Conservation (phyloP, 768 basidiomycete genomes). For the Wakefieldia striispora region DNA sequence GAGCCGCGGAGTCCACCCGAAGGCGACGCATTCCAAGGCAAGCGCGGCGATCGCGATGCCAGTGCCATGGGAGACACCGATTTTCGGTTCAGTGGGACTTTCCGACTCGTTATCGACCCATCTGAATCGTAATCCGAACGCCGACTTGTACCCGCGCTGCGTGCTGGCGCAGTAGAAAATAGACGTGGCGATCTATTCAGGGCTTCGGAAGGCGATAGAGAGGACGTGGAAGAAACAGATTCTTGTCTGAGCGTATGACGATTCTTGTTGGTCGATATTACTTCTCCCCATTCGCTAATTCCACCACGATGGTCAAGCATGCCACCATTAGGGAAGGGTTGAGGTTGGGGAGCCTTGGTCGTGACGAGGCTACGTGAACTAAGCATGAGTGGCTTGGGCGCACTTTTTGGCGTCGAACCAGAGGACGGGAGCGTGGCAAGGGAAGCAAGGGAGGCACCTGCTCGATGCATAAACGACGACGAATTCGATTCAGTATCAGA, state of each 20-base stretch:
- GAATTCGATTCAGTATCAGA: conserved; percentile 13
- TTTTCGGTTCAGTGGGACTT: conserved; percentile 62
- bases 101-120: conserved; percentile 44
- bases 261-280: conserved; percentile 36
- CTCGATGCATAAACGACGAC: conserved; percentile 36
- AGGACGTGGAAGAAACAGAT: conserved; percentile 65
- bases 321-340: conserved; percentile 25
- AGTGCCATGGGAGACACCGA: conserved; percentile 74
- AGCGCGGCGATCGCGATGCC: conserved; percentile 38
- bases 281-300: conserved; percentile 47
- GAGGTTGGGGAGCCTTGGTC: conserved; percentile 19
- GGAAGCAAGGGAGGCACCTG: conserved; percentile 41
- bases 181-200: conserved; percentile 33
- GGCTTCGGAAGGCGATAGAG: conserved; percentile 57
- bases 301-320: conserved; percentile 30
- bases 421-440: conserved; percentile 40
- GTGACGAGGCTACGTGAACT: conserved; percentile 49
- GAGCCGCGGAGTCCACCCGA: conserved; percentile 38
- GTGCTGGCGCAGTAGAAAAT: not conserved
- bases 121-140: conserved; percentile 61
- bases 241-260: conserved; percentile 43
- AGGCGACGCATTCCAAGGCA: conserved; percentile 36
- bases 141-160: conserved; percentile 25
- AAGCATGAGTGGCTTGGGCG: conserved; percentile 66
- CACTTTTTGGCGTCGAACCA: conserved; percentile 42